Base-by-base conservation (phyloP, 2,329 filamentous ascomycete genomes). In the Fonsecaea multimorphosa region DNA sequence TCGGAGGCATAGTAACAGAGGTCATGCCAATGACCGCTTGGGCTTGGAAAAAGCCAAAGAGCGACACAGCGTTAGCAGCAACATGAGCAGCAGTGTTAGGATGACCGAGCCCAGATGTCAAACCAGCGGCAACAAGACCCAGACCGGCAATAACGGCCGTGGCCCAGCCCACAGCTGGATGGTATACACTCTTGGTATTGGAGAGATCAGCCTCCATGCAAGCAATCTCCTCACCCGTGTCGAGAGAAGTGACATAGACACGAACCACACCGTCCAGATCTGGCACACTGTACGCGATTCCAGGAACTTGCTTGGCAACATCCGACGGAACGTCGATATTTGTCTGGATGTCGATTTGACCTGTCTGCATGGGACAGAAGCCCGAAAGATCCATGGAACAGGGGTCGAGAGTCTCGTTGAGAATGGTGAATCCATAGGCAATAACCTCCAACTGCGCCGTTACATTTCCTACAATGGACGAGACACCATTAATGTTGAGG, bases 81-180 rank as follows among this genome's bases (percentile, higher is more conserved):
- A 98, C 91, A 78, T 98, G 94, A 58, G 94, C 93, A 54, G 94
- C 93, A 4, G 94, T 94, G 77, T 97, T 97, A 57, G 92, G 92
- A 78, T 97, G 93, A 11, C 94, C 94, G 3, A 97, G 83, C 34
- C 93, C 93, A 31, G 93, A 97, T 32, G 94, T 91, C 70, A 97
- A 86, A 68, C 92, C 94, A 51, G 94, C 97, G 8, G 92, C 90
- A 56, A 92, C 83, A 54, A 97, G 84, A 71, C 91, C 92, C 53
- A 96, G 81, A 67, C 92, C 92, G 70, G 92, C 92, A 73, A 97
- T 93, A 71, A 96, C 84, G 64, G 94, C 94, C 29, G 93, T 93
- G 40, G 88, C 85, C 93, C 93, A 97, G 73, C 93, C 92, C 46
- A 97, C 93, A 66, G 89, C 92, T 68, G 92, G 83, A 73, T 97